Base-by-base conservation (phyloP, 148 eudicot species). In the Chenopodium suecicum region DNA sequence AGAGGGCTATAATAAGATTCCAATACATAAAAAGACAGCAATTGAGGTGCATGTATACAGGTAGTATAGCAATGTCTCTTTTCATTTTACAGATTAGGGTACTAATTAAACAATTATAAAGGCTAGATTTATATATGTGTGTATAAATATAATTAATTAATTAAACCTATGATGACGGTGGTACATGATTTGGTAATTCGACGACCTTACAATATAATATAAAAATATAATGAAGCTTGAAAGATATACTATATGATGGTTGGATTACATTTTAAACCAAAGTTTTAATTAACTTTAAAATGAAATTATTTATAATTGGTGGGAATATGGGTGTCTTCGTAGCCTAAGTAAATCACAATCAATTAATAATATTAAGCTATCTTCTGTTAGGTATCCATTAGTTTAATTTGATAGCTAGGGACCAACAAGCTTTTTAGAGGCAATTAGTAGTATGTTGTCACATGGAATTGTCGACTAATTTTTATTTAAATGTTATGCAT, bases 41-140 rank as follows among this genome's bases (percentile, higher is more conserved):
- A 86, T 76, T 79, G 10, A 85, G 86, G 83, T 89, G 88, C 90
- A 89, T 87, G 91, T 83, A 87, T 84, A 79, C 80, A 83, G 67
- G 75, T 82, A 68, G 77, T 64, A 66, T 23, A n/a, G 37, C 86
- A 71, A 76, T 64, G 14, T 74, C 67, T 46, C 70, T 84, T 84
- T 81, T 81, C 79, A 66, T 84, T 84, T 84, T 84, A 81, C 79
- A 81, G 81, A 81, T 84, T 80, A 84, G 80, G 23, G 19, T 70
- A 62, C 76, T 14, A 75, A 68, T 74, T 75, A 56, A 63, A 80
- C 27, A 60, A 80, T 44, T 52, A 22, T 22, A 48, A 64, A 27
- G 60, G 0, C 12, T 82, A 62, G 66, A 62, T 62, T 20, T 62
- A 20, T 63, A 44, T 46, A 62, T 75, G 12, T 8, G 48, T 70